phyloP scores from a whole-genome alignment of 1,139 yeast genomes.

The Sugiyamaella castrensis region DNA sequence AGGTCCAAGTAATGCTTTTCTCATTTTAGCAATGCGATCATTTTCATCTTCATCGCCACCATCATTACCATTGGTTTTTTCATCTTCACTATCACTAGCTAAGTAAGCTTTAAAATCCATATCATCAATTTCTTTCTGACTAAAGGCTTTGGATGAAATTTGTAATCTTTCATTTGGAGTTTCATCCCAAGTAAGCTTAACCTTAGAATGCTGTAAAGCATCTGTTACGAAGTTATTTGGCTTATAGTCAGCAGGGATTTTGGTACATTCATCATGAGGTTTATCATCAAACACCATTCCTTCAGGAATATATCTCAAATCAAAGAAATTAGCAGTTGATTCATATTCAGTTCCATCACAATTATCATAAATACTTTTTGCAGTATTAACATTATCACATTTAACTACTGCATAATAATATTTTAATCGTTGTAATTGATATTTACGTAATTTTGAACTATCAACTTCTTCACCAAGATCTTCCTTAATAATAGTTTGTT shows the following conservation, averaged over 20 bases:
- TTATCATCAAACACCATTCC: conserved; percentile 77
- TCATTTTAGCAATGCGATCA: conserved; percentile 43
- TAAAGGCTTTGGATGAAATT: conserved; percentile 74
- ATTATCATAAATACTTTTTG: conserved; percentile 71
- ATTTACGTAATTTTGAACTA: conserved; percentile 54
- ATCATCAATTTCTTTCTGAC: conserved; percentile 88
- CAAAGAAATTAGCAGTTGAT: conserved; percentile 92
- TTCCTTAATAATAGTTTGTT: conserved; percentile 34
- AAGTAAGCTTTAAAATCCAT: conserved; percentile 95
- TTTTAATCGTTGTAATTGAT: conserved; percentile 74
- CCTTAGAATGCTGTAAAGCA: conserved; percentile 91
- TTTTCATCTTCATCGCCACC: conserved; percentile 50
- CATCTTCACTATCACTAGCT: conserved; percentile 79
- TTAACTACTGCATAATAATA: conserved; percentile 91
- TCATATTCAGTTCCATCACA: conserved; percentile 97
- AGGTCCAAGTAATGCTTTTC: conserved; percentile 49
- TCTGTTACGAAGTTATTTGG: conserved; percentile 88
- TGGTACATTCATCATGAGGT: conserved; percentile 68
- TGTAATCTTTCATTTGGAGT: conserved; percentile 90
- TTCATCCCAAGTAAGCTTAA: conserved; percentile 95
- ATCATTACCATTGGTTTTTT: conserved; percentile 46
- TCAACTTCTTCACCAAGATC: conserved; percentile 48
- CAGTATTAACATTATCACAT: conserved; percentile 73
- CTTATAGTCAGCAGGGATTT: conserved; percentile 72
- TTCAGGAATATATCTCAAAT: conserved; percentile 87